Base-by-base conservation (phyloP, 306 rosid genomes). In the Castanea sativa region DNA sequence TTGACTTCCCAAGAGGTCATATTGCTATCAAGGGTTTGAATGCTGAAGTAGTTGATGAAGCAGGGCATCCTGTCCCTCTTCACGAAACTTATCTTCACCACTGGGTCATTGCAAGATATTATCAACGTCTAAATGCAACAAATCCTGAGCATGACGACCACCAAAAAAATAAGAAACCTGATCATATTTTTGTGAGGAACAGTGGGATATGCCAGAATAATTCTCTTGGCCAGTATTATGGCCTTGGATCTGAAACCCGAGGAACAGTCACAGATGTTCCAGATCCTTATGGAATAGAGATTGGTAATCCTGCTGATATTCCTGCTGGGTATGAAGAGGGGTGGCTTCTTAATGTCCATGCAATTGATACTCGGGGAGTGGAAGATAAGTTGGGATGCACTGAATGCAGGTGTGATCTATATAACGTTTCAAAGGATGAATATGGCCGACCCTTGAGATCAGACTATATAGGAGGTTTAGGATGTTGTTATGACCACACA, bases 31-130 rank as follows among this genome's bases (percentile, higher is more conserved):
- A 90, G 85, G 73, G 88, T 67, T 87, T 93, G 70, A 75, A 82
- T 49, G 95, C 84, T 20, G 98, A 93, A 78, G 95, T 90, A 16
- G 69, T 93, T 73, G 95, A 93, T 71, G 91, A 89, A 76, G 57
- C 75, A 32, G 92, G 95, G 25, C 83, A 85, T 11, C 65, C 91
- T 27, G 49, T 90, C 16, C 88, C 97, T 55, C 95, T 93, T 56
- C 88, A 88, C 1, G 93, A 93, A 79, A 87, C 95, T 68, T 93
- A 91, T 80, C 86, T 93, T 56, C 98, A 93, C 30, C 98, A 93
- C 33, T 93, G 97, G 97, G 29, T 69, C 78, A 18, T 91, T 33
- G 27, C 0, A 4, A 78, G 83, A 69, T 90, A 82, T 73, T 35
- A 74, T 55, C 73, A 69, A 41, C 73, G 49, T 18, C 82, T 52